phyloP scores from a whole-genome alignment of 139 green algal genomes.

The Haematococcus sp. region DNA sequence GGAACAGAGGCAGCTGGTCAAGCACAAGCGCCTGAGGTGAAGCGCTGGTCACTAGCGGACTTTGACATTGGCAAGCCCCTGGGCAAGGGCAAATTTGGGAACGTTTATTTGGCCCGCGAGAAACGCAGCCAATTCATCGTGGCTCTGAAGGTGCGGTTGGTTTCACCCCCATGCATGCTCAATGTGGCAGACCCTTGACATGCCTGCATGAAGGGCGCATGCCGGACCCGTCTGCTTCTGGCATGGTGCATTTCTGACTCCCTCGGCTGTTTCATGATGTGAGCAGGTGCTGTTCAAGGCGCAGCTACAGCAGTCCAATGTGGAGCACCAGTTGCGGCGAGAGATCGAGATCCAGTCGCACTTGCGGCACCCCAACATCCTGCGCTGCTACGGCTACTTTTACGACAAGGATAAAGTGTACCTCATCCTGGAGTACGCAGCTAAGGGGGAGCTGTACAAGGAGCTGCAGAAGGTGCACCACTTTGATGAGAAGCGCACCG shows the following conservation, averaged over 20 bases:
- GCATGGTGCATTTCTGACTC: not conserved
- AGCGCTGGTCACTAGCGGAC: constrained; percentile 83
- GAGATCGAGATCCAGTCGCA: constrained; percentile 99
- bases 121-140: constrained; percentile 90
- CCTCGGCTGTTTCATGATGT: too few species aligned
- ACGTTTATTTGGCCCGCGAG: constrained; percentile 97
- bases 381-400: constrained; percentile 97
- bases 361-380: constrained; percentile 96
- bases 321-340: constrained; percentile 96
- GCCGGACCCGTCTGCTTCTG: not conserved
- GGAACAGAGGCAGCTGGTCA: not conserved
- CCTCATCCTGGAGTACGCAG: constrained; percentile 98
- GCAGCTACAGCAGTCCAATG: constrained; percentile 90
- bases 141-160: constrained; percentile 85
- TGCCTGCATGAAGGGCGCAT: not conserved
- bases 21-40: not conserved
- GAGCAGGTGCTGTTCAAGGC: constrained; percentile 96
- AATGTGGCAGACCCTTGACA: not conserved
- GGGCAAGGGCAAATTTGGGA: constrained; percentile 97
- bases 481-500: constrained; percentile 85
- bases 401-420: constrained; percentile 91
- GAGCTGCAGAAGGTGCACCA: constrained; percentile 77
- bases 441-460: constrained; percentile 95
- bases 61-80: constrained; percentile 98
- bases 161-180: not conserved